Evolutionary conservation across 2,329 filamentous ascomycete species (phyloP), one percentile per base, ranked within the genome.

Genomic region (Sporothrix variecibatus): DNA sequence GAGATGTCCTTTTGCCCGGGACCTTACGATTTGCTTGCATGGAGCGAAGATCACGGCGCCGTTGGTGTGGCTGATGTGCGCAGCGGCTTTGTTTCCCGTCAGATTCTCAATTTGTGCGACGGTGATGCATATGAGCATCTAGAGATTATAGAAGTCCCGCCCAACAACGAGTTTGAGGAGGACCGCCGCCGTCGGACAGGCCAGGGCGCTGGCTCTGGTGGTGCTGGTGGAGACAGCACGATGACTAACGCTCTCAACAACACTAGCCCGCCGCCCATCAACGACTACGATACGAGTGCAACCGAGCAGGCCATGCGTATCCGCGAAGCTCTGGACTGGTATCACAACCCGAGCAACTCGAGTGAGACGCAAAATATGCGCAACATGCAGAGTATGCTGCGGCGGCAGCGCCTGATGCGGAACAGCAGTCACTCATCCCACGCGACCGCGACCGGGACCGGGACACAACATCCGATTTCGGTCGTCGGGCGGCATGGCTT

Each of bases 1-100:
- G 94, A 94, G 75, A 97, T 98, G 93, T 88, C 92, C 0, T 99
- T 99, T 80, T 94, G 93, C 4, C 95, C 95, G 0, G 93, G 93
- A 1, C 94, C 95, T 0, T 95, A 92, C 86, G 95, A 98, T 80
- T 88, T 99, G 23, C 85, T 99, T 56, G 93, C 97, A 7, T 98
- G 96, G 95, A 93, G 94, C 9, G 96, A 99, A 82, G 93, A 97
- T 78, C 91, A 93, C 76, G 93, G 92, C 3, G 87, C 90, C 73
- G 86, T 95, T 20, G 93, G 92, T 51, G 86, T 95, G 53, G 92
- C 92, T 5, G 93, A 96, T 81, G 83, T 93, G 69, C 88, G 93
- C 40, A 88, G 86, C 77, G 89, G 91, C 28, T 90, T 94, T 76
- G 85, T 87, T 65, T 86, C 89, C 71, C 89, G 91, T 64, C 93